Base-by-base conservation (phyloP, 2,329 filamentous ascomycete genomes). In the Helotiales sp. region DNA sequence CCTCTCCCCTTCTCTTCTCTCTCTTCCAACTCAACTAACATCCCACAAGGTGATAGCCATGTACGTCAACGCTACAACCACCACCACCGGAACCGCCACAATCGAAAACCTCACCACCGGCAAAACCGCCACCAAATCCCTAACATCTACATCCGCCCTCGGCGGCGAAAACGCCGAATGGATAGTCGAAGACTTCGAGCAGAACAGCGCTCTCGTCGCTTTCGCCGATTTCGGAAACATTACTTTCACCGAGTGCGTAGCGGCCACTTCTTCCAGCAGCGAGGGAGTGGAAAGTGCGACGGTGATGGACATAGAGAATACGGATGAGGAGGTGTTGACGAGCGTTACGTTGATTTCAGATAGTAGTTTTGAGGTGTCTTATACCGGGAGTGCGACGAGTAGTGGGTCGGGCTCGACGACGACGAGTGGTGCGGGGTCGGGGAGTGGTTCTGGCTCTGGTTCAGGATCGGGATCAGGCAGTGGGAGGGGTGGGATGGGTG, bases 181-280 rank as follows among this genome's bases (percentile, higher is more conserved):
- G 77, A 80, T 81, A 51, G 75, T 80, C 8, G 78, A 80, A 65
- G 77, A 81, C 58, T 81, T 79, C 61, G 72, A 77, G 60, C 62
- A 68, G 2, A 71, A 72, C 38, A 63, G 62, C 36, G 56, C 63
- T 2, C 73, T 77, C 53, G 76, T 81, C 5, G 70, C 76, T 0
- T 71, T 82, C 53, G 76, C 73, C 38, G 69, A 81, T 64, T 81
- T 81, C 60, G 75, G 74, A 31, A 73, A 68, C 12, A 72, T 81
- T 10, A 72, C 70, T n/a, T 81, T 81, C 66, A 74, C 73, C 2
- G 65, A 66, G 51, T 71, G 73, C 47, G 66, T 66, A 51, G 77
- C 74, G 22, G 71, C 65, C 5, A 64, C 63, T 27, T 63, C 53
- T 22, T 66, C 56, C 54, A 71, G 58, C 12, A 48, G 33, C 22